A percentile compares a stretch with the other conserved stretches of the same genome.
Evolutionary conservation across 306 rosid genomes (phyloP).

Genomic region (Glycine soja): DNA sequence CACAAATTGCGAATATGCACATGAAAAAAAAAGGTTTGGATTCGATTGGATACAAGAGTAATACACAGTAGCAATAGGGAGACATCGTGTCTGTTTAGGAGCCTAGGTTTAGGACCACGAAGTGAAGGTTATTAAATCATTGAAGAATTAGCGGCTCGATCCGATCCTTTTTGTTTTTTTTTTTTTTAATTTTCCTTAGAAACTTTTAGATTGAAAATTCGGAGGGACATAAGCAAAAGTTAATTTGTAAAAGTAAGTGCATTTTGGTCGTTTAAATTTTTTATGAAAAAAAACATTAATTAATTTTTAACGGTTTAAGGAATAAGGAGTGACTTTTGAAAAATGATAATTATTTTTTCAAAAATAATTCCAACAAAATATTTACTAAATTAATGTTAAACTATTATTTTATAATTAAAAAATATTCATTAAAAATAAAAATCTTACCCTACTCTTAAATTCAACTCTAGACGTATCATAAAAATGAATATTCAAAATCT

Average conservation of each 20-base stretch:
- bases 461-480: background rate
- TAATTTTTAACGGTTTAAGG: background rate
- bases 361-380: background rate
- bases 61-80: background rate
- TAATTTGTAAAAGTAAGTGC: conserved; percentile 15
- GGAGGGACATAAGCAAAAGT: conserved; percentile 6
- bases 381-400: no score
- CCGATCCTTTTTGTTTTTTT: no score
- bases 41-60: conserved; percentile 26
- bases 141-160: no score
- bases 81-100: conserved; percentile 20
- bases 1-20: background rate
- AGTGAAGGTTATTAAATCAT: conserved; percentile 20
- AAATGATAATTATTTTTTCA: background rate
- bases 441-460: no score
- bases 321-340: background rate
- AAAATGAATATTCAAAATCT: background rate
- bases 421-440: background rate
- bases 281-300: background rate
- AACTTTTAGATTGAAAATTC: background rate
- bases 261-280: background rate
- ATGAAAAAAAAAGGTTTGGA: conserved; percentile 21
- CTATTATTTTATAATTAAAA: background rate
- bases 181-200: no score
- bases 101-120: conserved; percentile 31